Base-by-base conservation (phyloP, 2,329 filamentous ascomycete genomes). In the Xylaria hypoxylon region DNA sequence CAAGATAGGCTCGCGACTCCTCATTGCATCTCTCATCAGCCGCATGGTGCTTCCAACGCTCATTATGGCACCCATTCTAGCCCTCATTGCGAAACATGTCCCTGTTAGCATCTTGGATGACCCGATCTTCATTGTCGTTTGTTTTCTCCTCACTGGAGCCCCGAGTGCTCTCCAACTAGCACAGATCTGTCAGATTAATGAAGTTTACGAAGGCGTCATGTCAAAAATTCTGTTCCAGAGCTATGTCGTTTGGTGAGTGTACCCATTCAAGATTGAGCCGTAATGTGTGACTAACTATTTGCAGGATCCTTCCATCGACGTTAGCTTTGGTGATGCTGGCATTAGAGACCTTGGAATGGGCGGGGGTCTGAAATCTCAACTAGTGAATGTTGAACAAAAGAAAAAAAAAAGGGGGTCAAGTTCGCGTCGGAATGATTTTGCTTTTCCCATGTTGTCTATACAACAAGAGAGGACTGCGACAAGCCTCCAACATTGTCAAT, bases 171-270 rank as follows among this genome's bases (percentile, higher is more conserved):
- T 99, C 70, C 96, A 99, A 81, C 83, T 99, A 76, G 95, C 96
- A 6, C 96, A 99, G 81, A 99, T 99, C 68, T 99, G 96, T 81
- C 96, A 98, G 85, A 92, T 98, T 81, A 99, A 99, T 80, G 91
- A 91, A 69, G 96, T 99, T 10, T 99, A 93, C 79, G 95, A 98
- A 84, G 89, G 91, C 19, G 93, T 96, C 55, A 98, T 99, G 94
- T 92, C 92, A 68, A 92, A 89, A 78, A 86, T 99, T 63, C 82
- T 98, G 57, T 97, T 98, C 83, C 95, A 97, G 83, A 97, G 95
- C 81, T 97, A 97, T 77, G 93, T 99, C 66, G 90, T 97, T 70
- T 97, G 94, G 93, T 93, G 83, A 81, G 89, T 84, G 40, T 52
- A 35, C 33, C 17, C 33, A 35, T 40, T 55, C 44, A 40, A 19